Percentiles rank a stretch among this genome's conserved stretches.
Conservation (phyloP, 768 basidiomycete species). For the Tricholoma furcatifolium region DNA sequence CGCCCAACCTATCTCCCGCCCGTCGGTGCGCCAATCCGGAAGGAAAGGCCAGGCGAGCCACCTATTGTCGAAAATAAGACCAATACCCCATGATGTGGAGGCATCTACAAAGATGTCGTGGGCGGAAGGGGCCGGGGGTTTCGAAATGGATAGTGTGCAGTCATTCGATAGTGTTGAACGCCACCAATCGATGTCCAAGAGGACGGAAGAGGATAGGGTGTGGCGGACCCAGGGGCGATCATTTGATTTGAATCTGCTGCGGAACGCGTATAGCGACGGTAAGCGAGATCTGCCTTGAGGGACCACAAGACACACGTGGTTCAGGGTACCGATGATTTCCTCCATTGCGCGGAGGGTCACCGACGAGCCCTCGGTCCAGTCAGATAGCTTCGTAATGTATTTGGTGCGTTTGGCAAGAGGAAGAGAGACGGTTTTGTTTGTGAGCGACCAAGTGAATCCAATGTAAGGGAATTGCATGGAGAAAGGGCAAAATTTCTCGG, state of each 20-base stretch:
- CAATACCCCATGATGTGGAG: neutral
- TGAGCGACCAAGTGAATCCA: neutral
- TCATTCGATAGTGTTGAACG: neutral
- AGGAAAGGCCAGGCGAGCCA: neutral
- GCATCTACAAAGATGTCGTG: neutral
- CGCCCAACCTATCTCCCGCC: neutral
- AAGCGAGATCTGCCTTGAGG: too few relatives aligned
- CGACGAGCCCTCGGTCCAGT: neutral
- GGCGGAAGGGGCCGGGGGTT: neutral
- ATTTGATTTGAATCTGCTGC: too few relatives aligned
- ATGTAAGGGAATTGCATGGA: neutral
- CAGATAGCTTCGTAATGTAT: neutral
- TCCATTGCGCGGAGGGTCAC: neutral
- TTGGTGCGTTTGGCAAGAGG: neutral
- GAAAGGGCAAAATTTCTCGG: conserved; percentile 17
- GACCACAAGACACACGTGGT: too few relatives aligned
- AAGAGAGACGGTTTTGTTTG: neutral
- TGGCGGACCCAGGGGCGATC: too few relatives aligned
- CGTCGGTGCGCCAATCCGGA: neutral
- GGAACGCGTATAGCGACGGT: neutral
- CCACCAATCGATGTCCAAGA: neutral
- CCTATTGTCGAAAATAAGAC: neutral
- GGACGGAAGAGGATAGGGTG: neutral
- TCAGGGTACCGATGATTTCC: too few relatives aligned
- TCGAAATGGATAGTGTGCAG: neutral